phyloP scores from a whole-genome alignment of 768 basidiomycete species.

The Suillus bovinus region DNA sequence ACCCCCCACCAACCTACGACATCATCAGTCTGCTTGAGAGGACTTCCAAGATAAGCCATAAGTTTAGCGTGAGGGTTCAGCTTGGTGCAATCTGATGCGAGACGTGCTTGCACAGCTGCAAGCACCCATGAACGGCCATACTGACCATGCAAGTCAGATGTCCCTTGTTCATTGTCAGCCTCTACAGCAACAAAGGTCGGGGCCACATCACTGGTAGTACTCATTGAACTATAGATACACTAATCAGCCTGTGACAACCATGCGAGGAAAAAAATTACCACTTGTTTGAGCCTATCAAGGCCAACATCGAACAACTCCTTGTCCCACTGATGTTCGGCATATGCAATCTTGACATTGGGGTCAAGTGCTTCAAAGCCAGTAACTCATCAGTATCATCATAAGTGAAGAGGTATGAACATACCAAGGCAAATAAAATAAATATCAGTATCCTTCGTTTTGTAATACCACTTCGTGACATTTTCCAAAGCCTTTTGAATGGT shows the following conservation, averaged over 20 bases:
- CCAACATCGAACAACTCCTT: not conserved
- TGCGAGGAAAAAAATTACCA: not conserved
- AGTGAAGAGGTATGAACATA: not conserved
- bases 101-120: conserved; percentile 2
- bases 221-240: not conserved
- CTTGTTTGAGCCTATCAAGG: not conserved
- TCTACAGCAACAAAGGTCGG: not conserved
- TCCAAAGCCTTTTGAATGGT: conserved; percentile 2
- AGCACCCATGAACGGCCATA: not conserved
- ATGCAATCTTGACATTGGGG: conserved; percentile 5
- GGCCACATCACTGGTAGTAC: not conserved
- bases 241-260: not conserved
- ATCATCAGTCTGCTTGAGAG: conserved; percentile 6
- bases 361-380: not conserved
- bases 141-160: not conserved
- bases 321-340: not conserved
- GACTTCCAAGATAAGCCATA: conserved; percentile 2
- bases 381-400: not conserved
- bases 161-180: not conserved
- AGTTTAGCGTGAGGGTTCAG: conserved; percentile 1
- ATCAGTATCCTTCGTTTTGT: not conserved
- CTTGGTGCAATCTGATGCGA: not conserved
- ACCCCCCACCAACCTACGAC: conserved; percentile 11
- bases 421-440: not conserved
- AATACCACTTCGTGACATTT: conserved; percentile 17